These are phyloP conservation scores for Phialophora chinensis DNA, from an alignment of 2,329 filamentous ascomycete species.

Conservation along the genomic window DNA sequence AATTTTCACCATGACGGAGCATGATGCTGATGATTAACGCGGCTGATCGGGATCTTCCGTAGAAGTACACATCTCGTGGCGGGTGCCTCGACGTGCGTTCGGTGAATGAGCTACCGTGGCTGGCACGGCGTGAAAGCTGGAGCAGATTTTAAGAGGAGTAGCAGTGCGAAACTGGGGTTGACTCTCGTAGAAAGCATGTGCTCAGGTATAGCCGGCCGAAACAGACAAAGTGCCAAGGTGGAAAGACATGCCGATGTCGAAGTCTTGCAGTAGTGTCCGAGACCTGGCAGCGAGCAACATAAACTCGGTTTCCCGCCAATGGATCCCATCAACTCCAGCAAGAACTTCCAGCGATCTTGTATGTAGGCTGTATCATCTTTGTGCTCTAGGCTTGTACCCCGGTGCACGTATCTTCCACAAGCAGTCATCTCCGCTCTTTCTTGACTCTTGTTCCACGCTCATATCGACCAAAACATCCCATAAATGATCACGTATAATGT, in stretches of 20 bases:
- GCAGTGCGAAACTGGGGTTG: slow-evolving; percentile 41
- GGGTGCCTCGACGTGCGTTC: slow-evolving; percentile 60
- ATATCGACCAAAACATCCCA: slow-evolving; percentile 61
- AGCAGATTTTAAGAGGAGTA: slow-evolving; percentile 50
- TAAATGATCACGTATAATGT: slow-evolving; percentile 65
- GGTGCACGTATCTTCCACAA: slow-evolving; percentile 14
- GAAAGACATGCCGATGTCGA: slow-evolving; percentile 28
- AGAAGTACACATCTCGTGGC: slow-evolving; percentile 58
- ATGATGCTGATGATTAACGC: slow-evolving; percentile 69
- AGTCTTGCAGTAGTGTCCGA: slow-evolving; percentile 26
- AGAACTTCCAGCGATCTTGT: slow-evolving; percentile 32
- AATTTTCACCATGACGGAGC: slow-evolving; percentile 55
- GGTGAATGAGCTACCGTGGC: slow-evolving; percentile 47
- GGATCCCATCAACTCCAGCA: slow-evolving; percentile 32
- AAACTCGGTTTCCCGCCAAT: slow-evolving; percentile 37
- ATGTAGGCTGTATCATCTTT: slow-evolving; percentile 29
- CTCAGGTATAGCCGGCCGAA: slow-evolving; percentile 34
- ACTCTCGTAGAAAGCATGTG: slow-evolving; percentile 17
- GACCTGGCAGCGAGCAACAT: slow-evolving; percentile 39
- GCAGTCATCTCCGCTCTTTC: slow-evolving; percentile 58
- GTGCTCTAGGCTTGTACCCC: slow-evolving; percentile 33
- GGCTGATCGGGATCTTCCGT: slow-evolving; percentile 63
- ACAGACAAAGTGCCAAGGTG: slow-evolving; percentile 34
- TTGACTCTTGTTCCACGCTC: slow-evolving; percentile 42
- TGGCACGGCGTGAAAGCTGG: slow-evolving; percentile 40